Evolutionary conservation across 306 rosid species (phyloP), one percentile per base, ranked within the genome.

Genomic region (Begonia peltatifolia): DNA sequence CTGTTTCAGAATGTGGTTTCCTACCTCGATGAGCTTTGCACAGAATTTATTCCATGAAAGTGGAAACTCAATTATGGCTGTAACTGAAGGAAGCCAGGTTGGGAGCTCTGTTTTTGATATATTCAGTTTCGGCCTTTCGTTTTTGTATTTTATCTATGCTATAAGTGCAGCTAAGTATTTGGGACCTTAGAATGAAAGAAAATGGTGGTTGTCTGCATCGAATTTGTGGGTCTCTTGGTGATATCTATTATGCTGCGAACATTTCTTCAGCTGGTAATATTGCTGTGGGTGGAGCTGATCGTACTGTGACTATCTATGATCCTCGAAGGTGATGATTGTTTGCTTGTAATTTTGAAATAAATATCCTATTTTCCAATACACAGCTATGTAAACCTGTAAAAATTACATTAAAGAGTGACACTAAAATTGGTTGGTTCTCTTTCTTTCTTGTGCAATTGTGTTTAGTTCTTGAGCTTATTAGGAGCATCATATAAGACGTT

Each of bases 161-260:
- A 30, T 55, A 48, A 52, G 47, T 78, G 71, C 74, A 88, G 96
- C 75, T 88, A 56, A 58, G 70, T 14, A 56, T 79, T 23, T 88
- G 96, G 96, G 96, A 88, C 76, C 68, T 88, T 75, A 77, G 96
- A 74, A 70, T 79, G 87, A 88, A 81, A 50, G 95, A 77, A 74
- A 84, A 82, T 46, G 95, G 96, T 12, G 95, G 96, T 55, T 84
- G 95, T 69, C 11, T 84, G n/a, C 86, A 66, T 41, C 78, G 95
- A 59, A 72, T 84, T 59, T 77, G 79, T 68, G 88, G 95, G 36
- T 63, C 74, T 25, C 79, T 84, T 65, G 95, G 96, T 17, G 84
- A 88, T 63, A 53, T 55, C 62, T 79, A 71, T 43, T 88, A 82
- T 74, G 59, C 95, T 63, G 86, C 79, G 56, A 75, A 88, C 56